Evolutionary conservation across 106 monocot genomes (phyloP), one percentile per base, ranked within the genome.

Genomic region (Dendrobium nobile): DNA sequence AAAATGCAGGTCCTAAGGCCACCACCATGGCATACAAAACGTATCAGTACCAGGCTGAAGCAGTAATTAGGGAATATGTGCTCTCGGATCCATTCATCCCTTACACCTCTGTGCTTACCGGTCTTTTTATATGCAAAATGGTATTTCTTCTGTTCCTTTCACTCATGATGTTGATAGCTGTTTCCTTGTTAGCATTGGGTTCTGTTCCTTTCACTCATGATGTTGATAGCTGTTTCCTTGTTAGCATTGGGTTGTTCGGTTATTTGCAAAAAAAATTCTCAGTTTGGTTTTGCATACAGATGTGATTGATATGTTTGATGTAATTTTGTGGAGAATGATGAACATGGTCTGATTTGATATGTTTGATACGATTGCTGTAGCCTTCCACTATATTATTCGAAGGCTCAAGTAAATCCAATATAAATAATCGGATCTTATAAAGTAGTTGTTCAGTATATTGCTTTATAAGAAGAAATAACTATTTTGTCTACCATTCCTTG

Each of bases 101-200:
- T 22, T 81, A 81, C 42, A 75, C 81, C 6, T 81, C 75, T 26
- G 24, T 81, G 13, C 40, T 81, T 41, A 13, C 75, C 58, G 81
- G 81, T 40, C 47, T 81, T 75, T 59, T 81, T 41, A 41, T 81
- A 41, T 75, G 56, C 81, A 81, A 81, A 41, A 81, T 81, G 81
- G 81, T 81, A 81, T 74, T 40, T 74, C 42, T 82, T 45, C 75
- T 58, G 45, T 9, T 45, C 45, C 58, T 58, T 58, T 19, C 18
- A 58, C 20, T 58, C 20, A 20, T 15, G 16, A 18, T 16, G 19
- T 58, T 58, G 58, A 58, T 58, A 3, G 19, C 58, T 58, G 5
- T 58, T 58, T 58, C 20, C 44, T 8, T 44, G 4, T 18, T 17
- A 58, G 18, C 58, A 58, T 58, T 58, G 20, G 44, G 15, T 58